phyloP scores from a whole-genome alignment of 805 yeast genomes.

The Nakazawaea holstii region DNA sequence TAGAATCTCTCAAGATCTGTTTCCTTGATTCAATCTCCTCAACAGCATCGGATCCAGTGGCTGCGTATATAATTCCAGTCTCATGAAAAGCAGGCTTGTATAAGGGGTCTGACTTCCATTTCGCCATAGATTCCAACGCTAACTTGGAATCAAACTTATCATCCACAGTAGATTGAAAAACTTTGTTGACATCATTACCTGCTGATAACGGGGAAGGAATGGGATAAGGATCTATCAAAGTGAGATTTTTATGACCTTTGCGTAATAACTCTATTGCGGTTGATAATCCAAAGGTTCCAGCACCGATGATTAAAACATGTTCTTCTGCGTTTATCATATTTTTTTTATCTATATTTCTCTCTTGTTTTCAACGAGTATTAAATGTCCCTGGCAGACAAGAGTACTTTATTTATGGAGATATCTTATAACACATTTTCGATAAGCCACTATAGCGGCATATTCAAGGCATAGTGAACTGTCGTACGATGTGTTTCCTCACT shows the following conservation, averaged over 20 bases:
- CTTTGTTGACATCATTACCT: constrained; percentile 36
- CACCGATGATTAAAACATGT: constrained; percentile 31
- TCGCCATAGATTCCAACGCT: constrained; percentile 28
- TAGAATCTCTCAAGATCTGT: background rate
- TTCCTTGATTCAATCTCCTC: constrained; percentile 10
- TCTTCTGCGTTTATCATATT: background rate
- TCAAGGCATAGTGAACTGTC: no score
- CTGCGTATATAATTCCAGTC: constrained; percentile 26
- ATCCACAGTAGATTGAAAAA: constrained; percentile 26
- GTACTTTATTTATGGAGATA: no score
- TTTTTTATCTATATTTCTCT: background rate
- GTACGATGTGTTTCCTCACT: no score
- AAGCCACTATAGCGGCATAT: no score
- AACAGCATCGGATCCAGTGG: constrained; percentile 15
- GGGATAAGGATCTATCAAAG: constrained; percentile 25
- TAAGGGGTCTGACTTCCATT: constrained; percentile 28
- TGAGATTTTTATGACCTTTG: constrained; percentile 25
- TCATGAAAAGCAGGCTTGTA: constrained; percentile 26
- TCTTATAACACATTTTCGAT: no score
- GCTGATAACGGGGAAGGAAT: constrained; percentile 34
- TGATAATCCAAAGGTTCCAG: constrained; percentile 40
- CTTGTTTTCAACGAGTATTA: no score
- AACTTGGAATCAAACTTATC: constrained; percentile 19
- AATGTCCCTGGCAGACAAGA: no score
- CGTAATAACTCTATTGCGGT: constrained; percentile 31